Conservation (phyloP, 148 eudicot genomes). For the Rhododendron kiyosumense region DNA sequence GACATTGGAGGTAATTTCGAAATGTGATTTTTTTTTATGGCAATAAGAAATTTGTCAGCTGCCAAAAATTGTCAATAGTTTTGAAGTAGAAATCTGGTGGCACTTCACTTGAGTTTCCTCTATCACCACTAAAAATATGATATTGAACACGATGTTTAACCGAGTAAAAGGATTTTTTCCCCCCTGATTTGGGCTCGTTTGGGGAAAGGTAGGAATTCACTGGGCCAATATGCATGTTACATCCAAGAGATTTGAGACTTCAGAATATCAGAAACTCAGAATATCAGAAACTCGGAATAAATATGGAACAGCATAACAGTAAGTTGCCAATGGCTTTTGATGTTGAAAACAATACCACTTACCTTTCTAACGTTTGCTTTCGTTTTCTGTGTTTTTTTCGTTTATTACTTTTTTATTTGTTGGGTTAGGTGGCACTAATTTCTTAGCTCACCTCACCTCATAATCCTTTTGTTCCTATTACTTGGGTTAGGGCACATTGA, state of each 20-base stretch:
- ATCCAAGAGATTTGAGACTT: neutral
- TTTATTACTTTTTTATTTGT: neutral
- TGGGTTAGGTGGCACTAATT: neutral
- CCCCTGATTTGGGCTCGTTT: neutral
- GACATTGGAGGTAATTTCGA: neutral
- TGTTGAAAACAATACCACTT: neutral
- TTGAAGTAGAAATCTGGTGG: neutral
- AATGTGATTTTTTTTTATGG: neutral
- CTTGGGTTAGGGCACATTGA: neutral
- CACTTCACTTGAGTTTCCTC: neutral
- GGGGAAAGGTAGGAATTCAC: neutral
- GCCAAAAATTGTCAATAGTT: neutral
- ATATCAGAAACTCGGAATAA: neutral
- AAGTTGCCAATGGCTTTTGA: neutral
- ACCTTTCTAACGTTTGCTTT: neutral
- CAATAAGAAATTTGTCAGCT: neutral
- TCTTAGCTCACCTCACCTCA: neutral
- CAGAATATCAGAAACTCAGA: neutral
- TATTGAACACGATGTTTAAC: neutral
- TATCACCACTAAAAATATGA: neutral
- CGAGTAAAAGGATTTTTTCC: neutral
- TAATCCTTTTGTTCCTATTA: neutral
- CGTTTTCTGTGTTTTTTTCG: neutral
- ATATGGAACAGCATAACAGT: neutral
- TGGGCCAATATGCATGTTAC: neutral